Conservation (phyloP, 2,329 filamentous ascomycete species). For the Venturia aucupariae region DNA sequence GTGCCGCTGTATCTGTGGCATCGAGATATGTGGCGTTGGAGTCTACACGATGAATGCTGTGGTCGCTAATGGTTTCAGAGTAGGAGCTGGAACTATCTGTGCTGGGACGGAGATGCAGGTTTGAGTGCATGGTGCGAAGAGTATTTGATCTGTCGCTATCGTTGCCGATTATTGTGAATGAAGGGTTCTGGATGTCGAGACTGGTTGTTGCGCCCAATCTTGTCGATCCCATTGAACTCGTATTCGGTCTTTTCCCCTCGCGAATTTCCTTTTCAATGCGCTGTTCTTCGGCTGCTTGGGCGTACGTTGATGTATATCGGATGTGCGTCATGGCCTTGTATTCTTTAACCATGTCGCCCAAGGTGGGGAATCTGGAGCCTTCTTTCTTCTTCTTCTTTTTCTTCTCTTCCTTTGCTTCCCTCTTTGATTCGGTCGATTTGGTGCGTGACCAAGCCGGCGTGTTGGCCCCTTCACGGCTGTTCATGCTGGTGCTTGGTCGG, state of each 20-base stretch:
- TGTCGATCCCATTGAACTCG: background rate
- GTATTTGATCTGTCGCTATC: background rate
- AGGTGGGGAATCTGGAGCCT: background rate
- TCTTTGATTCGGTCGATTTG: background rate
- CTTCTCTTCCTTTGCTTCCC: conserved; percentile 1
- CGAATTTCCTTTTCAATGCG: conserved; percentile 4
- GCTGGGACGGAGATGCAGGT: background rate
- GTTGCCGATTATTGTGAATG: background rate
- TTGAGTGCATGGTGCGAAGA: background rate
- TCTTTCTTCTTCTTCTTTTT: conserved; percentile 13
- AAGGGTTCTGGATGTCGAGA: background rate
- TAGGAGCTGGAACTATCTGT: background rate
- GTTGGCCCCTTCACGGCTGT: background rate
- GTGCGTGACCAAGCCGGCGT: conserved; percentile 1
- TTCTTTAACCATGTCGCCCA: conserved; percentile 7
- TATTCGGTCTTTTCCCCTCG: background rate
- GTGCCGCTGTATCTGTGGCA: background rate
- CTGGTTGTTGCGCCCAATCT: background rate
- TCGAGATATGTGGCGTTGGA: background rate
- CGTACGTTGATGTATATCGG: conserved; percentile 3
- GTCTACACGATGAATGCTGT: background rate
- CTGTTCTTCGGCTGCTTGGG: conserved; percentile 8
- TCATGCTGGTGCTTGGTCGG: conserved; percentile 1
- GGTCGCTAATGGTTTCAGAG: background rate
- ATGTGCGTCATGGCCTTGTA: conserved; percentile 12